Conservation (phyloP, 2,329 filamentous ascomycete genomes). For the Beauveria sp. region DNA sequence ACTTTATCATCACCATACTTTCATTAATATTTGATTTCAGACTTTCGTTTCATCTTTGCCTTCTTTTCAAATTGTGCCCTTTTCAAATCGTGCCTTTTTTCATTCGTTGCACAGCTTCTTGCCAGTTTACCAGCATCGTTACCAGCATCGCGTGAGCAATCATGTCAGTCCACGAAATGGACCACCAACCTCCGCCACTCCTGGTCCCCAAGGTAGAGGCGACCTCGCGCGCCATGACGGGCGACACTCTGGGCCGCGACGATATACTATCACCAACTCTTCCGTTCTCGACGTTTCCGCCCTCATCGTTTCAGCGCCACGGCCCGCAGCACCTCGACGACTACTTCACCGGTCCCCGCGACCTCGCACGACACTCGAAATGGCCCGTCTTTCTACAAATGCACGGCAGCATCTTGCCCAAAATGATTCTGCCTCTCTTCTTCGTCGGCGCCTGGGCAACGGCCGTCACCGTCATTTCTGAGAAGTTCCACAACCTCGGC, state of each 20-base stretch:
- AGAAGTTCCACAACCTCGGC: conserved; percentile 30
- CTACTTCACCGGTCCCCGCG: conserved; percentile 59
- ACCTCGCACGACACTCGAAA: conserved; percentile 67
- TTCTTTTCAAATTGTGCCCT: no score
- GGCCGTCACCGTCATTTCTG: conserved; percentile 49
- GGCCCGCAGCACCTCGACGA: conserved; percentile 45
- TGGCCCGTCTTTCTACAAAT: conserved; percentile 68
- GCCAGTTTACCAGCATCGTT: no score
- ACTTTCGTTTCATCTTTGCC: background rate
- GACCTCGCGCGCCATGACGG: background rate
- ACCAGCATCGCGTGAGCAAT: background rate
- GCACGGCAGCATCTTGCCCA: conserved; percentile 67
- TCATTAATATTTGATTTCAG: background rate
- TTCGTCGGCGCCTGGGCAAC: conserved; percentile 60
- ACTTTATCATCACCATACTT: background rate
- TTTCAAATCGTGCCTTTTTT: background rate
- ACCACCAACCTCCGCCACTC: background rate
- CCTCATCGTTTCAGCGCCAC: conserved; percentile 23
- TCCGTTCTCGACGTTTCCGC: conserved; percentile 20
- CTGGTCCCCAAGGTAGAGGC: background rate
- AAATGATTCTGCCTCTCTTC: conserved; percentile 62
- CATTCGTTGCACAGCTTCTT: background rate
- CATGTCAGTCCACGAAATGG: background rate
- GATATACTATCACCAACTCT: conserved; percentile 23
- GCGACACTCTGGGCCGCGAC: conserved; percentile 3